Conservation (phyloP, 179 eudicot species). For the Nepenthes alata region DNA sequence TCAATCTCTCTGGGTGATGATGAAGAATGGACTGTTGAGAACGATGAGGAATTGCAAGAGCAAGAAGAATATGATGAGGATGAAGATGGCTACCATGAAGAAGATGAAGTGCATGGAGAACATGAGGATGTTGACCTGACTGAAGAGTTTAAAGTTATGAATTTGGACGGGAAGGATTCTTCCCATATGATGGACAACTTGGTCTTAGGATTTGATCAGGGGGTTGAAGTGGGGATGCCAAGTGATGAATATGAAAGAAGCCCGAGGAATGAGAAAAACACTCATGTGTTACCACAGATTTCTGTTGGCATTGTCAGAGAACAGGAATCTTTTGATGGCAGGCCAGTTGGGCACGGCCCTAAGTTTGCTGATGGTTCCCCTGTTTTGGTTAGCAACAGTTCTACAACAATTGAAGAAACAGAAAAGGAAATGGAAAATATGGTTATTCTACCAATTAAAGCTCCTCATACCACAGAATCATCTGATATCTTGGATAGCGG, state of each 20-base stretch:
- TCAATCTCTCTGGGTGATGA: slow-evolving; percentile 53
- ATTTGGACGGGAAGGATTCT: slow-evolving; percentile 38
- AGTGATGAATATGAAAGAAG: slow-evolving; percentile 58
- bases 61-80: slow-evolving; percentile 95
- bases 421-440: slow-evolving; percentile 22
- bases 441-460: slow-evolving; percentile 19
- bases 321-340: slow-evolving; percentile 27
- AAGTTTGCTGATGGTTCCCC: slow-evolving; percentile 20
- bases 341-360: slow-evolving; percentile 17
- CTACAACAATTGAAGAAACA: slow-evolving; percentile 19
- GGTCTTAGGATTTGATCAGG: slow-evolving; percentile 92
- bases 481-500: slow-evolving; percentile 19
- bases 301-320: slow-evolving; percentile 22
- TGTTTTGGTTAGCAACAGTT: slow-evolving; percentile 11
- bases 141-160: slow-evolving; percentile 54
- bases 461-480: slow-evolving; percentile 14
- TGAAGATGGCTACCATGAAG: slow-evolving; percentile 66
- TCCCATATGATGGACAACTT: slow-evolving; percentile 38
- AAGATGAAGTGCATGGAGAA: slow-evolving; percentile 60
- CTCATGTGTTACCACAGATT: slow-evolving; percentile 23
- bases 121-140: slow-evolving; percentile 44
- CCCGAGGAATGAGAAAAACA: slow-evolving; percentile 24
- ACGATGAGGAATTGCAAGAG: slow-evolving; percentile 48
- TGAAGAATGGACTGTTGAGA: slow-evolving; percentile 75
- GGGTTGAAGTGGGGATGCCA: slow-evolving; percentile 77